These are phyloP conservation scores for Tirmania nivea DNA, from an alignment of 495 filamentous ascomycete genomes.

Conservation along the genomic window DNA sequence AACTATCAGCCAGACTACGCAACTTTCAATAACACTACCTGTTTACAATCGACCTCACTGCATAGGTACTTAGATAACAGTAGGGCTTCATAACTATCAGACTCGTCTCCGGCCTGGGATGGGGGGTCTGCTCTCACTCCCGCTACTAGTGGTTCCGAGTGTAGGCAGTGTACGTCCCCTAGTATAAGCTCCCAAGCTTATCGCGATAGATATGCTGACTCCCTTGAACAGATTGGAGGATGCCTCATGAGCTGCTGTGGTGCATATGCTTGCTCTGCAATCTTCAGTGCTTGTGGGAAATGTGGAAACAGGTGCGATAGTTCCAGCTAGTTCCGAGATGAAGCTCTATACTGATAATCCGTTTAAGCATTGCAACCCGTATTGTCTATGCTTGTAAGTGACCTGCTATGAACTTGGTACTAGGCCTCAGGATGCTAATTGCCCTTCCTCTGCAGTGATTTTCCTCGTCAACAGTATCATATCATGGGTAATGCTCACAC, in stretches of 20 bases:
- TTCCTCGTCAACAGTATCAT: conserved; percentile 89
- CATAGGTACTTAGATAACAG: too few species aligned
- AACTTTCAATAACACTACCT: too few species aligned
- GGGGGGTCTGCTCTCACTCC: conserved; percentile 80
- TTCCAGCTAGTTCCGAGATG: too few species aligned
- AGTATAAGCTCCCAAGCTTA: not conserved
- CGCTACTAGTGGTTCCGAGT: conserved; percentile 70
- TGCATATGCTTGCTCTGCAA: conserved; percentile 80
- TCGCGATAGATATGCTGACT: conserved; percentile 5
- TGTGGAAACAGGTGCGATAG: conserved; percentile 67
- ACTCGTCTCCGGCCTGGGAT: conserved; percentile 29
- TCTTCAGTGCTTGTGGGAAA: conserved; percentile 86
- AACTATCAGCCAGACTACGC: too few species aligned
- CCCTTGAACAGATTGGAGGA: conserved; percentile 40
- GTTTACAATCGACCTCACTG: too few species aligned
- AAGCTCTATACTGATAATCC: conserved; percentile 6
- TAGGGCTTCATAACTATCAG: too few species aligned
- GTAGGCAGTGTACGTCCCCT: conserved; percentile 49
- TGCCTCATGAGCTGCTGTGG: conserved; percentile 76
- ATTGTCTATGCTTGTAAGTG: conserved; percentile 61
- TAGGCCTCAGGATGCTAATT: too few species aligned
- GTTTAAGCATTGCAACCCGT: conserved; percentile 67
- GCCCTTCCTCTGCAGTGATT: conserved; percentile 30
- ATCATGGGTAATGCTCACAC: conserved; percentile 98
- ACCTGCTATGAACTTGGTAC: not conserved